These are phyloP conservation scores for Whalleya microplaca DNA, from an alignment of 2,329 filamentous ascomycete genomes.

Conservation along the genomic window DNA sequence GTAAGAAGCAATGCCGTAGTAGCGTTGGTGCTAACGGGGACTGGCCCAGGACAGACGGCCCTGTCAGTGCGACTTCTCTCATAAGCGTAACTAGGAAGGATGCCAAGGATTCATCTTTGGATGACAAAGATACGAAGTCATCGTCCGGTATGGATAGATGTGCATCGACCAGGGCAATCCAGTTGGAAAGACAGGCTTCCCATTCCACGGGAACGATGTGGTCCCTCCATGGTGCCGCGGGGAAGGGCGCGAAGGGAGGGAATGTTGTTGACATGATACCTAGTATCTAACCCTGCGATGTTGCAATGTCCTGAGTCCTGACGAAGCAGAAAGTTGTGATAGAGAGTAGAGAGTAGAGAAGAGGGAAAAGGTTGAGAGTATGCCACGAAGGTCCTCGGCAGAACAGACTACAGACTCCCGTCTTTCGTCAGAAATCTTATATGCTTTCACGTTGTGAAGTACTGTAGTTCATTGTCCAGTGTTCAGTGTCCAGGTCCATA, in stretches of 20 bases:
- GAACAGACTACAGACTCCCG: too few relatives aligned
- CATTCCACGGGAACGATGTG: slow-evolving; percentile 73
- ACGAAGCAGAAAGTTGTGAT: background rate
- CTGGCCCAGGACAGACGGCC: slow-evolving; percentile 40
- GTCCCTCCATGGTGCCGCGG: slow-evolving; percentile 67
- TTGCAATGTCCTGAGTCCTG: too few relatives aligned
- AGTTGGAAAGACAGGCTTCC: slow-evolving; percentile 76
- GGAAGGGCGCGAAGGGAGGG: slow-evolving; percentile 79
- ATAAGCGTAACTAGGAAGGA: slow-evolving; percentile 71
- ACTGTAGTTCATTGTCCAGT: too few relatives aligned
- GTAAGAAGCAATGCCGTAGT: slow-evolving; percentile 65
- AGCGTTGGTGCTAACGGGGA: slow-evolving; percentile 49
- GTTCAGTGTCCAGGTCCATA: too few relatives aligned
- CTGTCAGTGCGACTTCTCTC: slow-evolving; percentile 52
- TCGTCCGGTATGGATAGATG: slow-evolving; percentile 63
- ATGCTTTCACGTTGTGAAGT: background rate
- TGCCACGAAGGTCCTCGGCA: background rate
- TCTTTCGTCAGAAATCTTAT: too few relatives aligned
- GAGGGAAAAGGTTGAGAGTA: background rate
- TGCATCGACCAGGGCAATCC: slow-evolving; percentile 68
- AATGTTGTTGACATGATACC: slow-evolving; percentile 43
- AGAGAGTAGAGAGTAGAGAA: too few relatives aligned
- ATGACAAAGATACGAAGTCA: slow-evolving; percentile 55
- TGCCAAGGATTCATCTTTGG: slow-evolving; percentile 61
- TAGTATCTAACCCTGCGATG: background rate